Percentiles rank a stretch among this genome's conserved stretches.
Conservation (phyloP, 306 rosid genomes). For the Vigna nakashimae region DNA sequence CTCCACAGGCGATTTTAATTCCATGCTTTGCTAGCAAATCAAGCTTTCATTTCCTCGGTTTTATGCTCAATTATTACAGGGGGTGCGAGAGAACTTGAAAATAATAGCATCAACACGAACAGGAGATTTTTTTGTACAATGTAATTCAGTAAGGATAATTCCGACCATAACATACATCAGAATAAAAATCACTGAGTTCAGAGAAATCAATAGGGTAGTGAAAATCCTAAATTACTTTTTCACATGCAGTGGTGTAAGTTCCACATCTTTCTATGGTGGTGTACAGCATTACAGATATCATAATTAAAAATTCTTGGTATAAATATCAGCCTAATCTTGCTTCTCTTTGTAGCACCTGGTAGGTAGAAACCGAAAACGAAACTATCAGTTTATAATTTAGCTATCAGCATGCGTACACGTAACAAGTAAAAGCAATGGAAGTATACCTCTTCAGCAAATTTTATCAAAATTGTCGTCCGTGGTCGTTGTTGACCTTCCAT, state of each 20-base stretch:
- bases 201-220: slow-evolving; percentile 19
- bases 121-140: slow-evolving; percentile 32
- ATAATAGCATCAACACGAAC: neutral
- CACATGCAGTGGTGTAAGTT: slow-evolving; percentile 32
- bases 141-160: slow-evolving; percentile 21
- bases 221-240: slow-evolving; percentile 33
- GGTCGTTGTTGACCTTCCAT: slow-evolving; percentile 98
- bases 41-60: neutral
- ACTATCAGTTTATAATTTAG: slow-evolving; percentile 12
- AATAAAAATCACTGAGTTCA: slow-evolving; percentile 17
- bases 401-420: neutral
- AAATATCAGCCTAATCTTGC: slow-evolving; percentile 82
- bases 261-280: slow-evolving; percentile 42
- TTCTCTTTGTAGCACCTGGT: slow-evolving; percentile 90
- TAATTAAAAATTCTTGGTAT: slow-evolving; percentile 28
- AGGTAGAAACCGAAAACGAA: slow-evolving; percentile 42
- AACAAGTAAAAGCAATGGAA: slow-evolving; percentile 23
- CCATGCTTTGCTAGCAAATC: neutral
- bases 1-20: neutral
- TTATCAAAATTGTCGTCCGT: slow-evolving; percentile 94
- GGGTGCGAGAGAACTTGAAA: slow-evolving; percentile 9
- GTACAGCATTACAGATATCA: slow-evolving; percentile 46
- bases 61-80: neutral
- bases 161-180: slow-evolving; percentile 25
- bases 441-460: slow-evolving; percentile 89